phyloP scores from a whole-genome alignment of 192 early-diverging fungal genomes.

The Entomortierella chlamydospora region DNA sequence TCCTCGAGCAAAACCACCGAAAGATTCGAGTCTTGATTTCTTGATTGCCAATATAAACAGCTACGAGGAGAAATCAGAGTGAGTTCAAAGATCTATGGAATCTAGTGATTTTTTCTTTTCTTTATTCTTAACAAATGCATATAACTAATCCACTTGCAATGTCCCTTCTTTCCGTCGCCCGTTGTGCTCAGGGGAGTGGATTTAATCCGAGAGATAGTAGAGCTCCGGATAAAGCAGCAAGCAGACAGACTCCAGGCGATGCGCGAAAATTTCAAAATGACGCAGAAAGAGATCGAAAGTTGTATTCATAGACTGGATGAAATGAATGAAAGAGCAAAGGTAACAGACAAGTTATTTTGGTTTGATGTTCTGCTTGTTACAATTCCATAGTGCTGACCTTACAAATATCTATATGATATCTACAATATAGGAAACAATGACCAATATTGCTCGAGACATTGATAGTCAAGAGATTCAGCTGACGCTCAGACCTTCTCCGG shows the following conservation, averaged over 20 bases:
- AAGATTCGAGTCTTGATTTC: background rate
- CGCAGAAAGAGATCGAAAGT: slow-evolving; percentile 10
- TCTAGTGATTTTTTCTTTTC: background rate
- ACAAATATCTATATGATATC: background rate
- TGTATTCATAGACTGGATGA: slow-evolving; percentile 22
- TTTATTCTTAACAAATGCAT: background rate
- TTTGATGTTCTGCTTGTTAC: no score
- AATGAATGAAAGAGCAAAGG: slow-evolving; percentile 40
- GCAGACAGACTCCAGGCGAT: slow-evolving; percentile 13
- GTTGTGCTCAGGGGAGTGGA: no score
- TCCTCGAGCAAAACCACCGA: background rate
- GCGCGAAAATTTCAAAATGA: slow-evolving; percentile 6
- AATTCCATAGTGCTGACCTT: no score
- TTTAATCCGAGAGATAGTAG: no score
- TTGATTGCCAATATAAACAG: background rate
- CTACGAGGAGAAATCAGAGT: slow-evolving; percentile 8
- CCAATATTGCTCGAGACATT: slow-evolving; percentile 13
- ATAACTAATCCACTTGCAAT: no score
- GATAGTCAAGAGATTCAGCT: slow-evolving; percentile 38
- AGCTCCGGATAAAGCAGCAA: slow-evolving; percentile 21
- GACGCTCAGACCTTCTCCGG: slow-evolving; percentile 22
- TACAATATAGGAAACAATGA: slow-evolving; percentile 21
- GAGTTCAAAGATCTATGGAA: no score
- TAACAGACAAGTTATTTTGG: no score
- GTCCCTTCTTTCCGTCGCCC: no score